Evolutionary conservation across 352 stramenopile species (phyloP), one percentile per base, ranked within the genome.

Genomic region (Pythium pectinolyticum): DNA sequence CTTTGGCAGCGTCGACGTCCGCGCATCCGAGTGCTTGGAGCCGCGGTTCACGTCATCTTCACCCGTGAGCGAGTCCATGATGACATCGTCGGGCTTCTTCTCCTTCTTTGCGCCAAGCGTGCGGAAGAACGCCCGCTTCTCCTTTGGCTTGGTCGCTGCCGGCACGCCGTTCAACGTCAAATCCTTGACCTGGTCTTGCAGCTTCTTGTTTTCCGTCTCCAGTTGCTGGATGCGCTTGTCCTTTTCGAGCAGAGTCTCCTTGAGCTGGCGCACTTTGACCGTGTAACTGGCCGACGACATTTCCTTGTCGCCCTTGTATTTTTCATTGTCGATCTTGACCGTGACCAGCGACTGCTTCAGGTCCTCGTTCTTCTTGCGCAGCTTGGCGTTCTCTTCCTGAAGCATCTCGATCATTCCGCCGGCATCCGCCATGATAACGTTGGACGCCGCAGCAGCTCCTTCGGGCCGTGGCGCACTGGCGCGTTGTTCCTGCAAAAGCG

Each of bases 21-120:
- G 78, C 14, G 69, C 71, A 27, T 86, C 78, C 31, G 68, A 78
- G 52, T 66, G 56, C 56, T 84, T 87, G 17, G 74, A 87, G 49
- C 72, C 67, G 22, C 70, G 70, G 67, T 86, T 80, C 41, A 83
- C 61, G 39, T 94, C 85, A n/a, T 92, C 83, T 39, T 82, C 77
- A 30, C 82, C 78, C 1, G 85, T 94, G 2, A 94, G 70, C 51
- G 85, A 94, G 68, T 94, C 83, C 59, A 92, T 66, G 31, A 90
- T 70, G 46, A 90, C 78, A 35, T 83, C 72, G 19, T 75, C 73
- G 1, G 68, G 63, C 17, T 68, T 62, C 63, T 85, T 86, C 57
- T 90, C 84, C 67, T 92, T 93, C 78, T 94, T 94, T 6, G 84
- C 86, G 11, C 82, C 86, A n/a, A 92, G 64, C 51, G 82, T 92